A percentile compares a stretch with the other conserved stretches of the same genome.
Conservation (phyloP, 2,329 filamentous ascomycete species). For the Exophiala dermatitidis region DNA sequence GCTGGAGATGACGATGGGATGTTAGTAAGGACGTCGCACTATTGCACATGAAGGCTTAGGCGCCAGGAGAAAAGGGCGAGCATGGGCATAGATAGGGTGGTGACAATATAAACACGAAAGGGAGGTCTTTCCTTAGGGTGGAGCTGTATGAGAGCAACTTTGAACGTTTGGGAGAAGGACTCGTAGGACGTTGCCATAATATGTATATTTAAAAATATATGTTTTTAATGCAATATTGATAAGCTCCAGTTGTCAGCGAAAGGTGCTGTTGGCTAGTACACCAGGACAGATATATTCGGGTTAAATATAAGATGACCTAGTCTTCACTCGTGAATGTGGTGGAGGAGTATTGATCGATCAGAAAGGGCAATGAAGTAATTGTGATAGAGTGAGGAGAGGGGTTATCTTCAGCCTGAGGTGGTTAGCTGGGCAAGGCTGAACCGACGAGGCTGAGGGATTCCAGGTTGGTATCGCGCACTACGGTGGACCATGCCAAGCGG, state of each 20-base stretch:
- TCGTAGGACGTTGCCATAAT: slow-evolving; percentile 19
- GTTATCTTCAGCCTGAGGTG: too few species aligned
- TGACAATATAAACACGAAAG: not conserved
- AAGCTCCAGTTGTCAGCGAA: too few species aligned
- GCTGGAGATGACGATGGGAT: slow-evolving; percentile 11
- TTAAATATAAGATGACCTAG: too few species aligned
- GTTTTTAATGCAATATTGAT: too few species aligned
- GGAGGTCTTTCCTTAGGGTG: slow-evolving; percentile 36
- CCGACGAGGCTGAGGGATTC: not conserved
- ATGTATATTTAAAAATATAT: too few species aligned
- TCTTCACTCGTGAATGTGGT: too few species aligned
- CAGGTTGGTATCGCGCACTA: not conserved
- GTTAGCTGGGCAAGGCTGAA: too few species aligned
- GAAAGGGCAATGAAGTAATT: too few species aligned
- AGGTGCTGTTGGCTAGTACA: too few species aligned
- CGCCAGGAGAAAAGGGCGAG: not conserved
- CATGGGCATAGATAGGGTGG: not conserved
- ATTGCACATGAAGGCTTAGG: not conserved
- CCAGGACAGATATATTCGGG: too few species aligned
- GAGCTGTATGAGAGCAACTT: slow-evolving; percentile 45
- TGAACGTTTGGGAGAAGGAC: slow-evolving; percentile 38
- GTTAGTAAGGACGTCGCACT: not conserved
- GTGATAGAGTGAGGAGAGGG: too few species aligned
- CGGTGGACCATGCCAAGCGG: not conserved
- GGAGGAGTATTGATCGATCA: too few species aligned